phyloP scores from a whole-genome alignment of 495 filamentous ascomycete species.

The Chaetomidium leptoderma region DNA sequence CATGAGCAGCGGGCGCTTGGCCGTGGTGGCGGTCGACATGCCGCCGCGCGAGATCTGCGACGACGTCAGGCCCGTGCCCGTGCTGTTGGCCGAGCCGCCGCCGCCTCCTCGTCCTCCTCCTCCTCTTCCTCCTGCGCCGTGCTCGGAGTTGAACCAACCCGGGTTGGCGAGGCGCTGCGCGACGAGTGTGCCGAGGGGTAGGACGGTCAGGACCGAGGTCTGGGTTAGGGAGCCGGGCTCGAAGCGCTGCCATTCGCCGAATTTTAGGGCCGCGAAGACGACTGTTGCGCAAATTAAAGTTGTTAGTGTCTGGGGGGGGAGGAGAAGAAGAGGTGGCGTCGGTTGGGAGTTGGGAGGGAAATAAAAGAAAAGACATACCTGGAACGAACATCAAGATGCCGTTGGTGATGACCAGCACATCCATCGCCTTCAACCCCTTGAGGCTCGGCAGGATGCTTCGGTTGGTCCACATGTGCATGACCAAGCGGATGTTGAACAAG shows the following conservation, averaged over 20 bases:
- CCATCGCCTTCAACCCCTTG: slow-evolving; percentile 33
- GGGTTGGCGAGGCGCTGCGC: slow-evolving; percentile 50
- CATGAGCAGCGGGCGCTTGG: slow-evolving; percentile 1
- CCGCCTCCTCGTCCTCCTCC: too few species aligned
- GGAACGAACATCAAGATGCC: slow-evolving; percentile 61
- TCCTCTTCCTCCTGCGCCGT: too few species aligned
- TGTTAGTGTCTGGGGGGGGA: too few species aligned
- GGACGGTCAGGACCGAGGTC: slow-evolving; percentile 65
- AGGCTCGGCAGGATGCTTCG: slow-evolving; percentile 31
- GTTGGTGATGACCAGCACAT: slow-evolving; percentile 39
- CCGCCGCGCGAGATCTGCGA: background rate
- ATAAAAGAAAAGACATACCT: slow-evolving; percentile 48
- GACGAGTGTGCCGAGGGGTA: slow-evolving; percentile 77
- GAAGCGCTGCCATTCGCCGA: slow-evolving; percentile 40
- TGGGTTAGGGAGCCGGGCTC: slow-evolving; percentile 57
- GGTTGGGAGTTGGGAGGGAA: background rate
- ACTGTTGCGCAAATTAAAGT: too few species aligned
- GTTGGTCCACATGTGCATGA: slow-evolving; percentile 39
- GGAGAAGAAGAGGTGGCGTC: background rate
- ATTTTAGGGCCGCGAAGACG: slow-evolving; percentile 66
- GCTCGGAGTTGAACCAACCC: slow-evolving; percentile 6
- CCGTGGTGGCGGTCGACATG: background rate
- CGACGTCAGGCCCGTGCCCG: background rate
- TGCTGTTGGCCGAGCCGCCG: background rate
- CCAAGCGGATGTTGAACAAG: slow-evolving; percentile 69